Conservation (phyloP, 495 filamentous ascomycete genomes). For the Penicillium robsamsonii region DNA sequence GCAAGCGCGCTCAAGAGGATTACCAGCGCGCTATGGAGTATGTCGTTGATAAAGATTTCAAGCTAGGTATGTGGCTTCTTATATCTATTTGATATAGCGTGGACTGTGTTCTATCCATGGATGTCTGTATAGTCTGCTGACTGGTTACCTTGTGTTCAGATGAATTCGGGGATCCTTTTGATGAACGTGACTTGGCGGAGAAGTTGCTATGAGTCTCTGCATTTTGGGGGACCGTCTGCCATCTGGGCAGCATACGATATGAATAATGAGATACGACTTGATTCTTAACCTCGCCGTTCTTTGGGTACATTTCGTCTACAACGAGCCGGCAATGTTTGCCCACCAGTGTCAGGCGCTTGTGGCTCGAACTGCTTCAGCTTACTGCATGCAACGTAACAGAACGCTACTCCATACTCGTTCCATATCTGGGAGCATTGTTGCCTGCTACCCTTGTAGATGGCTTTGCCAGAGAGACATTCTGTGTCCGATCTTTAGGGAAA, state of each 20-base stretch:
- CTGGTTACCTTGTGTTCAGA: slow-evolving; percentile 26
- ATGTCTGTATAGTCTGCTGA: not conserved
- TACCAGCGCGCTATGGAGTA: slow-evolving; percentile 49
- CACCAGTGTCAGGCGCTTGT: not conserved
- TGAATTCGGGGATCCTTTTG: slow-evolving; percentile 57
- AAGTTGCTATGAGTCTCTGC: slow-evolving; percentile 32
- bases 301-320: not conserved
- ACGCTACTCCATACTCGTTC: not conserved
- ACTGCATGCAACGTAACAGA: not conserved
- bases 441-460: not conserved
- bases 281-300: slow-evolving; percentile 2
- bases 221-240: not conserved
- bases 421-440: not conserved
- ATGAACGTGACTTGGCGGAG: slow-evolving; percentile 60
- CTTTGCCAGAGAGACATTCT: not conserved
- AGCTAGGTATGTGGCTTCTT: slow-evolving; percentile 33
- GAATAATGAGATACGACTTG: slow-evolving; percentile 35
- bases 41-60: slow-evolving; percentile 50
- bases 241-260: slow-evolving; percentile 14
- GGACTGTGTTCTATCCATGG: not conserved
- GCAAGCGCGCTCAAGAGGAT: slow-evolving; percentile 60
- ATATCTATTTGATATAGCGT: not conserved
- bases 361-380: not conserved
- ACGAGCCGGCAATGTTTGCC: not conserved
- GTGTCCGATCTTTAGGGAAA: not conserved